These are phyloP conservation scores for Pisolithus sp. DNA, from an alignment of 768 basidiomycete species.

Conservation along the genomic window DNA sequence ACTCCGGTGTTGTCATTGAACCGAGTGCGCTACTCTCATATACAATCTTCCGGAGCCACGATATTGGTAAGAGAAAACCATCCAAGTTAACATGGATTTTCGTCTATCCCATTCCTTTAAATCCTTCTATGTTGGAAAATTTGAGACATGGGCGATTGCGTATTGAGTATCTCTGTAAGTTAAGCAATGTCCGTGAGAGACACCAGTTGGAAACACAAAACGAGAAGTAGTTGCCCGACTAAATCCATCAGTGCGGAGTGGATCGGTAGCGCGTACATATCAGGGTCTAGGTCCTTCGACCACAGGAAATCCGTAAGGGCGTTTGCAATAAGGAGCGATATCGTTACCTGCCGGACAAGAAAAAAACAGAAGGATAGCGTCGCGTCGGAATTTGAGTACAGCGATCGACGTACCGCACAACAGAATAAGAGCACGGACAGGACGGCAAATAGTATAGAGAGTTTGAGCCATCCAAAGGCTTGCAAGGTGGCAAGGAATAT, in stretches of 20 bases:
- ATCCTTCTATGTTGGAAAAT: no score
- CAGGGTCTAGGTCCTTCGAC: constrained; percentile 74
- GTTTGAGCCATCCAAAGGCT: constrained; percentile 69
- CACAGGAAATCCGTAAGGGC: constrained; percentile 71
- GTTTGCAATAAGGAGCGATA: constrained; percentile 65
- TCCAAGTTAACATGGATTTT: no score
- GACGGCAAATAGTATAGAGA: constrained; percentile 62
- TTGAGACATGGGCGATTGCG: neutral
- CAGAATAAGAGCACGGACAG: constrained; percentile 69
- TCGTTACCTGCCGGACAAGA: constrained; percentile 45
- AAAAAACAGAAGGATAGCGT: neutral
- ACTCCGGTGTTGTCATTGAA: no score
- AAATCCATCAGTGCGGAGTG: constrained; percentile 88
- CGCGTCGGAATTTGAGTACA: neutral
- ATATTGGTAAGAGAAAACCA: no score
- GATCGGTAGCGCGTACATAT: constrained; percentile 89
- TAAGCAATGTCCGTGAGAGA: constrained; percentile 35
- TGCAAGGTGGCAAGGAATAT: constrained; percentile 64
- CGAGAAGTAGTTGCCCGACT: constrained; percentile 73
- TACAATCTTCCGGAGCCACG: no score
- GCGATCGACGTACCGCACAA: constrained; percentile 52
- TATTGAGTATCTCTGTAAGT: constrained; percentile 5
- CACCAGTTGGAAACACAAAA: constrained; percentile 66
- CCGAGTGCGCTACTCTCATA: no score
- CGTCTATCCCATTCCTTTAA: no score